Evolutionary conservation across 176 grass and related monocot species (phyloP), one percentile per base, ranked within the genome.

Genomic region (Ampelocalamus luodianensis): DNA sequence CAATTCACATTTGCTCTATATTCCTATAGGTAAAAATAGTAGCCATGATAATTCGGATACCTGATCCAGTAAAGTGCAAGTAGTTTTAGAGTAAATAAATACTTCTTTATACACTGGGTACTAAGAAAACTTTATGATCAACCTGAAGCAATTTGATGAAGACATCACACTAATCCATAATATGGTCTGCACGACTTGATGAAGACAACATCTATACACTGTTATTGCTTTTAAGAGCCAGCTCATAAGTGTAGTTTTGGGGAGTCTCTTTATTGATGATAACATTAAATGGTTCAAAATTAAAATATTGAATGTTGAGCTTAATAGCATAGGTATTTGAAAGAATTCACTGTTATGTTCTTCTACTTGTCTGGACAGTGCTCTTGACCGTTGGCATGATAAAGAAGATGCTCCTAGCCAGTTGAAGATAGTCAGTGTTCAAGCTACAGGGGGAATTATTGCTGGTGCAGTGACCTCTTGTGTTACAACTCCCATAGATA

Each of bases 401-500:
- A 84, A 79, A 63, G 83, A 79, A 80, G 74, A 80, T 70, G 50
- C 84, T 86, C 93, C 93, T 44, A 86, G 88, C 68, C 88, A 90
- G 83, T 83, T 85, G 74, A 90, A 89, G 87, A 92, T 96, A 89
- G 91, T 90, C 17, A 74, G 87, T 80, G 93, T 99, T 89, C 96
- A 99, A 99, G 96, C 96, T 23, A 85, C 86, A 77, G 96, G 96
- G 12, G 96, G 96, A 22, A 6, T 99, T 76, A 77, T 95, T 88
- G 91, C 96, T 63, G 96, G 93, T 81, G 91, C 93, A 18, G 60
- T 94, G 72, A 92, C 96, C 63, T 96, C 93, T 90, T 99, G 87
- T 86, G 91, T 96, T 82, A 92, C 96, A 62, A 99, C 93, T 71
- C 96, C 96, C 26, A 86, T 99, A 70, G 93, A 99, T 89, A 99